Base-by-base conservation (phyloP, 2,329 filamentous ascomycete species). In the Trichoderma sp. region DNA sequence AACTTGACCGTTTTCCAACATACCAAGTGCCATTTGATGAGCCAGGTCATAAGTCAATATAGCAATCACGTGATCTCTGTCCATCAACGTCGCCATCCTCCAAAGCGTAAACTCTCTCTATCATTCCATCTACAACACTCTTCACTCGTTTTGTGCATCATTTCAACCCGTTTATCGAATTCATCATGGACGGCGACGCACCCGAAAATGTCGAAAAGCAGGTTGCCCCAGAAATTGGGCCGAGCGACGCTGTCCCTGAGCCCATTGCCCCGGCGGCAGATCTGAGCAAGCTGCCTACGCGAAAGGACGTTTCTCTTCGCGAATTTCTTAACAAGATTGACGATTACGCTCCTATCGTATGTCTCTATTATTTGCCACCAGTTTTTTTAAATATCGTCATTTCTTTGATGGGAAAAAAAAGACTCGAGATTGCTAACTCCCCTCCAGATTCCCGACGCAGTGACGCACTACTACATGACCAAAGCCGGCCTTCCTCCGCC, bases 251-350 rank as follows among this genome's bases (percentile, higher is more conserved):
- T 18, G 70, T 71, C 3, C 72, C 67, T 4, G 81, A 85, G 63
- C 81, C 84, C 63, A 78, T 86, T 59, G 83, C 82, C 51, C 78
- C 85, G 11, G 78, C 81, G 6, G 79, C 85, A 6, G 90, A 92
- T 69, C 80, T 89, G 18, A 68, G 14, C 51, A 88, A 87, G 76
- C 83, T 92, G 72, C 90, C 91, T 1, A 90, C 90, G 64, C 93
- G 94, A 78, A 98, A 98, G 81, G 96, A 99, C 81, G 90, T 91
- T 24, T 97, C 92, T 49, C 83, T 99, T 73, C 91, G 94, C 77
- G 95, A 98, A 80, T 97, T 99, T 77, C 81, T 99, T 21, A 87
- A 87, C 72, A 97, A 97, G 85, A 98, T 99, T 91, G 96, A 99
- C 78, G 96, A 99, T 76, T 98, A 96, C 81, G 94, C 96, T 70